Evolutionary conservation across 2,329 filamentous ascomycete species (phyloP), one percentile per base, ranked within the genome.

Genomic region (Alternaria brassicicola): DNA sequence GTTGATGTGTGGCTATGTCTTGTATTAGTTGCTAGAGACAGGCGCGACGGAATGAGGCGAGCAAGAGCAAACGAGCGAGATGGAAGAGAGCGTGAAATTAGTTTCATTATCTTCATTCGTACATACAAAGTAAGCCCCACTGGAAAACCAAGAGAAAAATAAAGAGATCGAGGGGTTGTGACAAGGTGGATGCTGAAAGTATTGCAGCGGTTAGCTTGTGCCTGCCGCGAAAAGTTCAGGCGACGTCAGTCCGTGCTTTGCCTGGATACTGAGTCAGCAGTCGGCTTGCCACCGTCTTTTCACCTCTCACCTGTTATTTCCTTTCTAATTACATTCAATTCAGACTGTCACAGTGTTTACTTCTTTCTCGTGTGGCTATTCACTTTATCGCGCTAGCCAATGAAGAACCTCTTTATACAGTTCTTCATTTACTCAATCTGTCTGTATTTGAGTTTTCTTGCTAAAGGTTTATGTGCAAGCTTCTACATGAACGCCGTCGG

Each of bases 81-180:
- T 52, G 56, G 42, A 56, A 68, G 64, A 70, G 59, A 62, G 52
- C 19, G 62, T 63, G 62, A 61, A 65, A 69, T 57, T 55, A 56
- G 46, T 63, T 70, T 66, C 67, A 71, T 70, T 71, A 43, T 62
- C 61, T 62, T 57, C 59, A 49, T 52, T 59, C 55, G 59, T 68
- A 68, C 65, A 68, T 69, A 70, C 67, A 66, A 60, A 58, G 19
- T 10, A 39, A 36, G 21, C 17, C 46, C 39, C 51, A 64, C 56
- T 57, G 58, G 42, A 49, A 61, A 45, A 57, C 42, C 36, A 49
- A 38, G 56, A 33, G 28, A 42, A 55, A 49, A 57, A 23, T 30
- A 55, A 43, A 41, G 46, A 55, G 33, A 50, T 39, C 39, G 46
- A 26, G 56, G 26, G 7, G 52, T 28, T 50, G 56, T 49, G 41